Base-by-base conservation (phyloP, 2,329 filamentous ascomycete species). In the Epichloe bromicola region DNA sequence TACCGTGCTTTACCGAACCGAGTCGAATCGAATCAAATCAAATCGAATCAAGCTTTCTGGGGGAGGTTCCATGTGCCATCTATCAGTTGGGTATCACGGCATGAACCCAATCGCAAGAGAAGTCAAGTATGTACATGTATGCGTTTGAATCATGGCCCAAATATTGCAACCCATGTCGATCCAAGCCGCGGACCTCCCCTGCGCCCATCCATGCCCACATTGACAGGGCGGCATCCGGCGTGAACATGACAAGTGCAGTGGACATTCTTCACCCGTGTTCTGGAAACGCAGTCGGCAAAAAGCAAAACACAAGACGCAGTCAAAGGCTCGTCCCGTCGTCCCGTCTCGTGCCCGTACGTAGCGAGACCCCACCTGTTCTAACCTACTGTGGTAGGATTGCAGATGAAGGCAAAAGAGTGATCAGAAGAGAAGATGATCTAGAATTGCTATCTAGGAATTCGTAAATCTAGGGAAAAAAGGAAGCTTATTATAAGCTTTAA, bases 51-150 rank as follows among this genome's bases (percentile, higher is more conserved):
- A 38, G 36, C 14, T n/a, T 38, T 15, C n/a, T 8, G 1, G 12
- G 36, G 36, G 12, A n/a, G 4, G 5, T 23, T 20, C 41, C 43
- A 46, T 46, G 44, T 46, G 50, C 3, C 23, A 14, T 12, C 14
- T 15, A 30, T 20, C 14, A 14, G 38, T 48, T 48, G 26, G 50
- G 50, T 51, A 48, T 48, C 45, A 51, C 50, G 50, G n/a, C 50
- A 51, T 51, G 50, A 51, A 51, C 50, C 45, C 39, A 26, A 26
- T 26, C 6, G 23, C 23, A 48, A 45, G 15, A 30, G 36, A 38
- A 38, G 36, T n/a, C 12, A 30, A 26, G 7, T 19, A n/a, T 39
- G 19, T 26, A 26, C 23, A 26, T 26, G 23, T 26, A 26, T 26
- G 23, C 23, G 14, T 26, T 33, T 33, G 3, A 8, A 44, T 30